Evolutionary conservation across 371 early-diverging fungal genomes (phyloP).

Genomic region (Smittium mucronatum): DNA sequence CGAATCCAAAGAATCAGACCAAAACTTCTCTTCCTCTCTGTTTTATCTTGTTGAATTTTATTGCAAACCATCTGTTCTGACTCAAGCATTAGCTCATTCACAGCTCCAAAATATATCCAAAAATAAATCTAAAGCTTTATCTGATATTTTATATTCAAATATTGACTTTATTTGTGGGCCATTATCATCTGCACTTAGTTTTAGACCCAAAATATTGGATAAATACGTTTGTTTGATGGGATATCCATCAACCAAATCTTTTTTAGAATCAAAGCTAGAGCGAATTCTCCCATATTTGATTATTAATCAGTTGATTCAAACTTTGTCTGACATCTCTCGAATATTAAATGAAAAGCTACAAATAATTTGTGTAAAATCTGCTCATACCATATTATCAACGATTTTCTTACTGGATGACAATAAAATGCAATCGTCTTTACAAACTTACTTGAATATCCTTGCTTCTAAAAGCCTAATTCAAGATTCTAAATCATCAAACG

Average conservation of each 20-base stretch:
- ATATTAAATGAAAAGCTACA: not conserved
- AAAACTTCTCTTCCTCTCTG: not conserved
- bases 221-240: not conserved
- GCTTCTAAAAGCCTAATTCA: not conserved
- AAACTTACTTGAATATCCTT: constrained; percentile 1
- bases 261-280: not conserved
- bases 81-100: constrained; percentile 6
- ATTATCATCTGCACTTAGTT: not conserved
- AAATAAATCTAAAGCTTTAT: not conserved
- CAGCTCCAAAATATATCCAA: not conserved
- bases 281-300: constrained; percentile 9
- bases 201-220: not conserved
- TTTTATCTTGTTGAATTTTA: constrained; percentile 2
- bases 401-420: constrained; percentile 12
- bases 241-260: not conserved
- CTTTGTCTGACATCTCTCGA: not conserved
- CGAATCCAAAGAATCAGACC: not conserved
- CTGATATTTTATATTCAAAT: not conserved
- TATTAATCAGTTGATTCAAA: not conserved
- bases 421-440: constrained; percentile 7
- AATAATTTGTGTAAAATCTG: constrained; percentile 7
- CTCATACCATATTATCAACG: constrained; percentile 3
- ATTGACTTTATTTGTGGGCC: constrained; percentile 3
- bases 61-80: not conserved
- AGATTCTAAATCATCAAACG: not conserved